These are phyloP conservation scores for Oryza coarctata DNA, from an alignment of 176 grass and related monocot genomes.

Conservation along the genomic window DNA sequence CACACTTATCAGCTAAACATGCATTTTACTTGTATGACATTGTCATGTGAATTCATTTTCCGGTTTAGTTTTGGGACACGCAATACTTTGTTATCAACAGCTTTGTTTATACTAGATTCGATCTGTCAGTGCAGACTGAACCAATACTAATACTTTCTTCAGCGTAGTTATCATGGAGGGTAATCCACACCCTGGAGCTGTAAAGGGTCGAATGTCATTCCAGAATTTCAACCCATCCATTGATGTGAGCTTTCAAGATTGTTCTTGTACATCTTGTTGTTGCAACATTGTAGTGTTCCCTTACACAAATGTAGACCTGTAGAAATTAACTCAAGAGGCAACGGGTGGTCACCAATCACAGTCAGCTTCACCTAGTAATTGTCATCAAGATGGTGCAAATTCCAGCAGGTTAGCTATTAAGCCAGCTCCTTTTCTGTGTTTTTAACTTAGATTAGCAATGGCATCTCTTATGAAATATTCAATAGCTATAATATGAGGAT, in stretches of 20 bases:
- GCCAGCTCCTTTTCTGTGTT: slow-evolving; percentile 18
- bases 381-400: slow-evolving; percentile 35
- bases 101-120: neutral
- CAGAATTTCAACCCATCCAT: slow-evolving; percentile 85
- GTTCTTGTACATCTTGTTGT: slow-evolving; percentile 18
- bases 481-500: neutral
- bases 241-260: slow-evolving; percentile 59
- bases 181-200: slow-evolving; percentile 75
- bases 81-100: neutral
- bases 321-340: slow-evolving; percentile 90
- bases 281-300: slow-evolving; percentile 16
- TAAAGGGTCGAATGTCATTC: slow-evolving; percentile 91
- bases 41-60: neutral
- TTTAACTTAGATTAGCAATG: neutral
- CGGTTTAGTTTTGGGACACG: neutral
- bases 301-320: slow-evolving; percentile 51
- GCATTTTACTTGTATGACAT: neutral
- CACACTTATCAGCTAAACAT: neutral
- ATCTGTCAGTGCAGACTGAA: neutral
- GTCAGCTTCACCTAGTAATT: slow-evolving; percentile 51
- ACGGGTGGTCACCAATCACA: slow-evolving; percentile 39
- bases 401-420: slow-evolving; percentile 40
- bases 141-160: neutral
- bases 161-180: slow-evolving; percentile 96
- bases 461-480: neutral